Base-by-base conservation (phyloP, 805 yeast genomes). In the Lipomyces lipofer region DNA sequence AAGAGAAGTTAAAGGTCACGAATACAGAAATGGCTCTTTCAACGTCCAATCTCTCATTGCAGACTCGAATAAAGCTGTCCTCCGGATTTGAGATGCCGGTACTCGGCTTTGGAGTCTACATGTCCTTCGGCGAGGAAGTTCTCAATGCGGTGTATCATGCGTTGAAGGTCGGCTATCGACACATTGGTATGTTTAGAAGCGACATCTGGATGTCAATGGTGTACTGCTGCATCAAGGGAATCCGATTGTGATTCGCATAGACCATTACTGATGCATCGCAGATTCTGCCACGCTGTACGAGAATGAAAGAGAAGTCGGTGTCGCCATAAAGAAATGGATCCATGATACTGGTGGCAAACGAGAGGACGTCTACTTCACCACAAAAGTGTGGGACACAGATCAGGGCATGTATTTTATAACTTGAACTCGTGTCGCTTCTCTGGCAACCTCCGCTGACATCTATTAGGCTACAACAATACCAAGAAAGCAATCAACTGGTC, bases 41-140 rank as follows among this genome's bases (percentile, higher is more conserved):
- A 12, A 36, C 22, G 40, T 1, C 40, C 10, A 21, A 36, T 19
- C 44, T 53, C 15, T 21, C 58, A 13, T 36, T 53, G 8, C 43
- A 44, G 27, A 40, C 48, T 38, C 13, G 28, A 24, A 50, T 49
- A 13, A 35, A 32, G 32, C 56, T 57, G 33, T 55, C 61, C 4
- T 82, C 87, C 62, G 94, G 94, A 47, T 69, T 74, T 56, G 76
- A 78, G 62, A 83, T 86, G 81, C 95, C 95, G 52, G 72, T 79
- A 51, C 83, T 86, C 58, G 95, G 95, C 49, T 78, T 87, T 55
- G 95, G 95, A 38, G 82, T 85, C 71, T 87, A 94, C 92, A 86
- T 86, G 70, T 84, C 86, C 59, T 78, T 81, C 65, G 78, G 80
- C 49, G 79, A 71, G 32, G 77, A 80, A 39, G 83, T 86, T 59